A percentile compares a stretch with the other conserved stretches of the same genome.
These are phyloP conservation scores for Epichloe elymi DNA, from an alignment of 2,329 filamentous ascomycete genomes.

Conservation along the genomic window DNA sequence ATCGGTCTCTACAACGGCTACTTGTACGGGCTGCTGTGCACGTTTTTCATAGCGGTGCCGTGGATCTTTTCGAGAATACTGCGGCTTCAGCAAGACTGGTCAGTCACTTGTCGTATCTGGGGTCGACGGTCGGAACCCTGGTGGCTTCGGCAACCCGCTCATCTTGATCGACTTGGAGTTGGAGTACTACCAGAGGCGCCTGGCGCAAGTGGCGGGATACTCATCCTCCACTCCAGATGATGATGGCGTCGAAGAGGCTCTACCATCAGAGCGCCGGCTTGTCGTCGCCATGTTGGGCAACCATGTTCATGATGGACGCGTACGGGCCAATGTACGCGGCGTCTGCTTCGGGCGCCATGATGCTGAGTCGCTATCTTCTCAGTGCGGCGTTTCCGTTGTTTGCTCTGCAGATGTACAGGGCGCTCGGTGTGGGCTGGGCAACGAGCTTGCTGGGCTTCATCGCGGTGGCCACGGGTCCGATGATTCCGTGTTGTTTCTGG, in stretches of 20 bases:
- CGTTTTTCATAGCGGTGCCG: too few relatives aligned
- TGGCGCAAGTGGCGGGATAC: constrained; percentile 25
- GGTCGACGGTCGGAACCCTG: too few relatives aligned
- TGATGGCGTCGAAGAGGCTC: constrained; percentile 32
- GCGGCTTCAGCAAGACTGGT: too few relatives aligned
- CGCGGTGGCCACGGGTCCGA: constrained; percentile 22
- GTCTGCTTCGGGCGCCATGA: constrained; percentile 14
- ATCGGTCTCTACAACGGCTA: too few relatives aligned
- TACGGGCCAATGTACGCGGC: constrained; percentile 17
- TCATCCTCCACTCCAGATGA: constrained; percentile 16
- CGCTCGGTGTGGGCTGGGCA: constrained; percentile 30
- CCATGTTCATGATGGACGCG: constrained; percentile 16
- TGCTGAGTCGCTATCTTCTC: constrained; percentile 33
- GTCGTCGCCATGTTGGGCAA: constrained; percentile 43
- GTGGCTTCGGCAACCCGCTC: too few relatives aligned
- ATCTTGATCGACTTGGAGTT: too few relatives aligned
- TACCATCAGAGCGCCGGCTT: constrained; percentile 52
- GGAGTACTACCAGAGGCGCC: too few relatives aligned
- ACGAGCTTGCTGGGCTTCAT: constrained; percentile 28
- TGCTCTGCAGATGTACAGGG: constrained; percentile 24
- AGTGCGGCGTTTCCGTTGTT: constrained; percentile 42
- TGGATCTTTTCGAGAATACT: too few relatives aligned
- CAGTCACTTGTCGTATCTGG: too few relatives aligned
- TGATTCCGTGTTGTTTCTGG: constrained; percentile 22
- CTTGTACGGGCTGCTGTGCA: too few relatives aligned